Evolutionary conservation across 768 basidiomycete species (phyloP), one percentile per base, ranked within the genome.

Genomic region (Calocybe cyanea): DNA sequence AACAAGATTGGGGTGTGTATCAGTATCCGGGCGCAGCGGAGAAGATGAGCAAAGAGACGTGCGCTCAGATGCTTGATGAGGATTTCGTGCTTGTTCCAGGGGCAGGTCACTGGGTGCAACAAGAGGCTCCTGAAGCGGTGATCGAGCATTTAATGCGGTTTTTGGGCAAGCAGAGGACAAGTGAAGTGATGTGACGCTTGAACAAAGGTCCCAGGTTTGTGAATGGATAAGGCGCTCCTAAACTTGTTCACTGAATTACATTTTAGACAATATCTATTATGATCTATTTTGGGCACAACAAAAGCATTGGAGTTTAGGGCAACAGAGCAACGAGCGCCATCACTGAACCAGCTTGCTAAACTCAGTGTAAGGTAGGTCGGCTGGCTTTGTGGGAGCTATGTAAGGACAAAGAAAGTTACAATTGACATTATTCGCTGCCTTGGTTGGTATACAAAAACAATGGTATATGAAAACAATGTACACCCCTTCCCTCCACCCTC

Each of bases 61-160:
- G 65, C 51, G 32, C 28, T 36, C 53, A 52, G 17, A 76, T 78
- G 69, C 52, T 52, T 17, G 60, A 64, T 28, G 69, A 75, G 25
- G 69, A 75, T 25, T 67, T 80, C 24, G 68, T 79, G n/a, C 48
- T 84, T 34, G 61, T 83, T 7, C 63, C 72, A 2, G 74, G 72
- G 3, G 80, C 79, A 0, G 83, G 81, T 0, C 83, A 83, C 59
- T 82, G 81, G 81, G 77, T 76, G 14, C 80, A 78, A 56, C 78
- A 83, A 55, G 81, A 82, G 55, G 50, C 66, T 21, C 71, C 75
- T 10, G 67, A 67, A 35, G 63, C 52, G 10, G 70, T 82, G 13
- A 57, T 77, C 6, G 37, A 61, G 15, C 60, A 65, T 40, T 44
- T 81, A 43, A 39, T 70, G 40, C 46, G 57, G 21, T 80, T 82